These are phyloP conservation scores for Xylaria acuta DNA, from an alignment of 495 filamentous ascomycete species.

Conservation along the genomic window DNA sequence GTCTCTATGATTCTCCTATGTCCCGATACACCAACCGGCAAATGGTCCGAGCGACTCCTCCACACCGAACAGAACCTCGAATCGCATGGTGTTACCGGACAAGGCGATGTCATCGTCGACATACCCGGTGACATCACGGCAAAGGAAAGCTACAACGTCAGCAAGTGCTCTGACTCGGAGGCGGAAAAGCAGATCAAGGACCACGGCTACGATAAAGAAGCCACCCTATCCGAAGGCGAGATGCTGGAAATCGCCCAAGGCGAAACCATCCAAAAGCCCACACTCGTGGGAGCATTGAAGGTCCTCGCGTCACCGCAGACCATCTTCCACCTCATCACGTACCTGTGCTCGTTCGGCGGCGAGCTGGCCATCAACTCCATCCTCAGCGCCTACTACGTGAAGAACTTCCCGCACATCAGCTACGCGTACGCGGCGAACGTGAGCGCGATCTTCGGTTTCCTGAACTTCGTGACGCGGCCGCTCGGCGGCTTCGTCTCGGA, in stretches of 20 bases:
- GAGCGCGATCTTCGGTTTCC: constrained; percentile 90
- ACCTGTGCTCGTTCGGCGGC: constrained; percentile 84
- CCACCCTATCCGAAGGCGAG: constrained; percentile 59
- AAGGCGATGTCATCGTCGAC: constrained; percentile 50
- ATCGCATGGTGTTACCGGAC: constrained; percentile 42
- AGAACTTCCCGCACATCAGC: constrained; percentile 75
- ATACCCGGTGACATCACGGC: constrained; percentile 64
- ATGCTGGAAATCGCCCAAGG: constrained; percentile 63
- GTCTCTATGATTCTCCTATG: constrained; percentile 73
- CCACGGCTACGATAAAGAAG: constrained; percentile 54
- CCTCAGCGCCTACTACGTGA: constrained; percentile 77
- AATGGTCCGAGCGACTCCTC: constrained; percentile 76
- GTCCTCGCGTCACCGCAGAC: constrained; percentile 72
- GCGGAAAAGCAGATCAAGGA: constrained; percentile 50
- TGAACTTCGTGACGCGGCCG: constrained; percentile 80
- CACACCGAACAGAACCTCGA: constrained; percentile 53
- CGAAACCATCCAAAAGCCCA: constrained; percentile 71
- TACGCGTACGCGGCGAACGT: constrained; percentile 77
- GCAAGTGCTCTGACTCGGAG: constrained; percentile 40
- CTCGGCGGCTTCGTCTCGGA: constrained; percentile 77
- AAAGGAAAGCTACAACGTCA: constrained; percentile 43
- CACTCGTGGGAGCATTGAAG: constrained; percentile 61
- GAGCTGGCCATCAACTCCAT: constrained; percentile 88
- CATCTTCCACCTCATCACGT: constrained; percentile 69
- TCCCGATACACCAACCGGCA: constrained; percentile 84